Conservation (phyloP, 2,329 filamentous ascomycete genomes). For the Fusarium staphyleae region DNA sequence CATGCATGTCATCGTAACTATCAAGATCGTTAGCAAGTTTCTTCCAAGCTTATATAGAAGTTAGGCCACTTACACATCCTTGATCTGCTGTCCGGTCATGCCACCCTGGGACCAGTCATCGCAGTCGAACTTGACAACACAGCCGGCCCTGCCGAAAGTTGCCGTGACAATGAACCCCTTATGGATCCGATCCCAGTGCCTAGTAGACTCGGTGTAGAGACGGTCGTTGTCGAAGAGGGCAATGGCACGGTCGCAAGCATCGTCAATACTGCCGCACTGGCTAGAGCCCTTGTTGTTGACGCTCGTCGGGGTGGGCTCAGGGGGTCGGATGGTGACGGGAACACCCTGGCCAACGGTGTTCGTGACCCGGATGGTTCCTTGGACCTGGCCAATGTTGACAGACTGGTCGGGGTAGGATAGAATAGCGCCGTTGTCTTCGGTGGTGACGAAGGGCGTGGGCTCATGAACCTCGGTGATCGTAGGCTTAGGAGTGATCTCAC, state of each 20-base stretch:
- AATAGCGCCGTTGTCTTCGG: conserved; percentile 8
- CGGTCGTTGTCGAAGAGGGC: conserved; percentile 14
- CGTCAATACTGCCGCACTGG: conserved; percentile 23
- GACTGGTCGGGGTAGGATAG: conserved; percentile 13
- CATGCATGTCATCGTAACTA: conserved; percentile 15
- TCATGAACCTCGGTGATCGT: background rate
- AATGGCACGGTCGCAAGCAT: conserved; percentile 24
- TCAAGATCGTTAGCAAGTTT: background rate
- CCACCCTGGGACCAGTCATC: conserved; percentile 21
- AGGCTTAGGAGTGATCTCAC: background rate
- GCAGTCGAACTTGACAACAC: conserved; percentile 19
- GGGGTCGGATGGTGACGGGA: background rate
- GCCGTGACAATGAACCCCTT: conserved; percentile 6
- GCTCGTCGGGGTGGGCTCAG: conserved; percentile 1
- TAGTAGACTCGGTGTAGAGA: conserved; percentile 17
- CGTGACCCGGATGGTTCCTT: background rate
- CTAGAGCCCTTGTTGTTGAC: conserved; percentile 27
- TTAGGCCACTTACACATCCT: conserved; percentile 19
- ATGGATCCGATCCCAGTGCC: conserved; percentile 14
- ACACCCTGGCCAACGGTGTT: conserved; percentile 9
- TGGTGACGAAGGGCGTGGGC: conserved; percentile 9
- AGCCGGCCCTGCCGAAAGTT: conserved; percentile 22
- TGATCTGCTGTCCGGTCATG: conserved; percentile 28
- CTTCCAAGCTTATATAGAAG: fast-evolving
- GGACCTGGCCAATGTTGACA: background rate